Conservation (phyloP, 495 filamentous ascomycete species). For the Parachaetomium inaequale region DNA sequence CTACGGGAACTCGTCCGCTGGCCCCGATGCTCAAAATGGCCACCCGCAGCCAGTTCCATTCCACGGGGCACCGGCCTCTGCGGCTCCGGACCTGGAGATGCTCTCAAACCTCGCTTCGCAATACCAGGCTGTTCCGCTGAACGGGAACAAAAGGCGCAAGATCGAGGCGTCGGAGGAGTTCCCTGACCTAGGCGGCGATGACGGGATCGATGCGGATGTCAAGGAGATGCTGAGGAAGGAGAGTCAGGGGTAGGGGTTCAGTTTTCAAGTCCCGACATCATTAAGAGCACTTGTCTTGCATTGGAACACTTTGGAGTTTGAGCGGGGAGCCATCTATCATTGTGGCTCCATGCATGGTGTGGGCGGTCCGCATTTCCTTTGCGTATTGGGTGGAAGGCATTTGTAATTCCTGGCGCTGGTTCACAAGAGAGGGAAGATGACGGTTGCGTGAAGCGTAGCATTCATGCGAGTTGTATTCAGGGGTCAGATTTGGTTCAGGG, state of each 20-base stretch:
- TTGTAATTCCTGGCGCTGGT: background rate
- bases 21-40: constrained; percentile 25
- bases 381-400: background rate
- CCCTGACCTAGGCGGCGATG: constrained; percentile 63
- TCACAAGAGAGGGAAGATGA: background rate
- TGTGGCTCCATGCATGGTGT: background rate
- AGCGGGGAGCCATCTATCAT: background rate
- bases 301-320: background rate
- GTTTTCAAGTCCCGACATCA: too few species aligned
- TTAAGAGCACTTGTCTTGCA: background rate
- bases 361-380: background rate
- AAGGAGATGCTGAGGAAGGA: constrained; percentile 69
- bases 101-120: constrained; percentile 50
- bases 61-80: constrained; percentile 20
- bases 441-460: background rate
- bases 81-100: constrained; percentile 48
- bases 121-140: constrained; percentile 44
- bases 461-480: background rate
- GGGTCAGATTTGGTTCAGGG: background rate
- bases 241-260: constrained; percentile 18
- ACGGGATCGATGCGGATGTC: constrained; percentile 77
- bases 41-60: constrained; percentile 27
- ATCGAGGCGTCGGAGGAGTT: constrained; percentile 62
- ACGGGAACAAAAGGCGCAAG: constrained; percentile 65
- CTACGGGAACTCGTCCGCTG: constrained; percentile 22